Conservation (phyloP, 2,329 filamentous ascomycete species). For the Cordyceps militaris region DNA sequence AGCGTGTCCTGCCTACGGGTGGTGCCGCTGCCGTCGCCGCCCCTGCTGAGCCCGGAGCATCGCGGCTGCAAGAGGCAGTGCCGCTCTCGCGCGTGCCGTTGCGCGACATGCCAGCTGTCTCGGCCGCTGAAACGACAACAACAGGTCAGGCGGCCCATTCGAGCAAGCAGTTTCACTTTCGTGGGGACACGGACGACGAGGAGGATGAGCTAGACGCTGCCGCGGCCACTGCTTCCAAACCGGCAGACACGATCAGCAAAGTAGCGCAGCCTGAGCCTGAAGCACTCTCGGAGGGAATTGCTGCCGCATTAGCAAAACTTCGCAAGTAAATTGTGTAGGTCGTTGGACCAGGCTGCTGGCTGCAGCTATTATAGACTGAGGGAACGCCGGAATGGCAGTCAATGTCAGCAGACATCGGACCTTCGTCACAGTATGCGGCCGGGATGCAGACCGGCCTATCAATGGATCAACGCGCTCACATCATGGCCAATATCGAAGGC, state of each 20-base stretch:
- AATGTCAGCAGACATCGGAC: neutral
- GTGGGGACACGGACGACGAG: constrained; percentile 36
- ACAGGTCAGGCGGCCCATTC: constrained; percentile 1
- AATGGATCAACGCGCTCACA: neutral
- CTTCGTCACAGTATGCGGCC: neutral
- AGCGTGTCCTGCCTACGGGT: constrained; percentile 25
- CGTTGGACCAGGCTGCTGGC: neutral
- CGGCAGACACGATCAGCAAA: neutral
- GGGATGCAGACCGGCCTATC: neutral
- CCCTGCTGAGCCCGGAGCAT: constrained; percentile 4
- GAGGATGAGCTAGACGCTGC: constrained; percentile 46
- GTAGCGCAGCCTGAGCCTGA: constrained; percentile 23
- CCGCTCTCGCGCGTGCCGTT: constrained; percentile 34
- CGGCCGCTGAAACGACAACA: neutral
- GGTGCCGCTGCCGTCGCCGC: constrained; percentile 3
- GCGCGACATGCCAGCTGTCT: constrained; percentile 30
- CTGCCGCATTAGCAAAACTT: constrained; percentile 53
- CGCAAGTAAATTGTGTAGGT: constrained; percentile 28
- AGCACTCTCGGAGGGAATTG: constrained; percentile 49
- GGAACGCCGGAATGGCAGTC: too few species aligned
- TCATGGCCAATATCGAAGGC: neutral
- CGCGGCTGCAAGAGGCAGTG: constrained; percentile 31
- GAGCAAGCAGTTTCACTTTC: constrained; percentile 31
- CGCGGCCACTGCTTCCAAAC: constrained; percentile 41
- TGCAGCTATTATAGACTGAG: too few species aligned